A percentile compares a stretch with the other conserved stretches of the same genome.
phyloP scores from a whole-genome alignment of 768 basidiomycete species.

The Amanita exitialis region DNA sequence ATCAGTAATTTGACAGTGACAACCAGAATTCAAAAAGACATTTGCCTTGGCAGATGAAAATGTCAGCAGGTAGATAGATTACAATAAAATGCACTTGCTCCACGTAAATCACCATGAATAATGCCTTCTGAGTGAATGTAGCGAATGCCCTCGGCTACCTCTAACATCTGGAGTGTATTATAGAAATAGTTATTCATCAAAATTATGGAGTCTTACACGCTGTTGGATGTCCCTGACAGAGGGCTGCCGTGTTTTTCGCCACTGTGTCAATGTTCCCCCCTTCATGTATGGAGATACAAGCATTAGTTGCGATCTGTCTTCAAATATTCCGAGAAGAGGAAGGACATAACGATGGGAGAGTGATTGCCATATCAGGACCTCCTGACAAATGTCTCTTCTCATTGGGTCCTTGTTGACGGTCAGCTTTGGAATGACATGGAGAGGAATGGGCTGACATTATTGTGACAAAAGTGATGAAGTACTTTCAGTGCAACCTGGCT shows the following conservation, averaged over 20 bases:
- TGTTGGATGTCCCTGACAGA: neutral
- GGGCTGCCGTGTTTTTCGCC: neutral
- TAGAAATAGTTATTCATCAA: neutral
- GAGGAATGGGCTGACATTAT: neutral
- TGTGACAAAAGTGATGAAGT: neutral
- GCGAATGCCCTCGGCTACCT: neutral
- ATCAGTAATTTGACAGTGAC: too few relatives aligned
- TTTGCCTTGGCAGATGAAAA: too few relatives aligned
- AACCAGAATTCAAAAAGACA: neutral
- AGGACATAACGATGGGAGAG: neutral
- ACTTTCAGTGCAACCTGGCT: neutral
- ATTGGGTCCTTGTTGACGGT: neutral
- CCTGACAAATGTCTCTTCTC: neutral
- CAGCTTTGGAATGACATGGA: neutral
- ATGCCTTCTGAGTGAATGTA: conserved; percentile 3
- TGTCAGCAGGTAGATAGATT: too few relatives aligned
- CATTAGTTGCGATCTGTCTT: neutral
- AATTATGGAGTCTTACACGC: neutral
- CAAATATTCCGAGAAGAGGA: neutral
- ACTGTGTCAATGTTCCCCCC: neutral
- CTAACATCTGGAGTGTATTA: too few relatives aligned
- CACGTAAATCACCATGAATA: neutral
- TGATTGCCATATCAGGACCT: neutral
- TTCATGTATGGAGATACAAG: neutral
- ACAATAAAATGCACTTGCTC: neutral